Evolutionary conservation across 179 eudicot genomes (phyloP).

Genomic region (Beta corolliflora): DNA sequence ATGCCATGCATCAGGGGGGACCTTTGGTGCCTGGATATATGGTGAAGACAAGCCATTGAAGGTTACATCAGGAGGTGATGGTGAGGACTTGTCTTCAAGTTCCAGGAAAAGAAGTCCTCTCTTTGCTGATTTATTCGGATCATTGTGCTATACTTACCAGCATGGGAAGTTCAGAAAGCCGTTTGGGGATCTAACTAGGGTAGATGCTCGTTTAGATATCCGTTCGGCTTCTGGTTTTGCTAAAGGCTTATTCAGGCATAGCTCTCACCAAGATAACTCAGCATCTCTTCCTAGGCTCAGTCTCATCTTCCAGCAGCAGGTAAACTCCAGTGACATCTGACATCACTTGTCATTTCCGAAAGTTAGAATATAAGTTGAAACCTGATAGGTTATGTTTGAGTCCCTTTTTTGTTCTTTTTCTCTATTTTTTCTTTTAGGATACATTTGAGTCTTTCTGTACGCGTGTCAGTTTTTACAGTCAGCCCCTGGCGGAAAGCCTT

Average conservation of each 20-base stretch:
- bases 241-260: slow-evolving; percentile 36
- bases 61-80: slow-evolving; percentile 23
- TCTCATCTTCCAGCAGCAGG: slow-evolving; percentile 87
- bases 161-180: slow-evolving; percentile 69
- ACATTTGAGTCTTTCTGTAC: background rate
- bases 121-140: slow-evolving; percentile 80
- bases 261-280: slow-evolving; percentile 34
- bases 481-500: background rate
- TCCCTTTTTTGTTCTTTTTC: background rate
- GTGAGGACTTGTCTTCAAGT: slow-evolving; percentile 16
- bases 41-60: slow-evolving; percentile 36
- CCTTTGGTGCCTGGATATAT: slow-evolving; percentile 62
- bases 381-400: background rate
- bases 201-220: slow-evolving; percentile 81
- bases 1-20: slow-evolving; percentile 47
- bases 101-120: slow-evolving; percentile 46
- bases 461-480: background rate
- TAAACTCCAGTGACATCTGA: slow-evolving; percentile 20
- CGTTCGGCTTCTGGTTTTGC: slow-evolving; percentile 66
- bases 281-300: slow-evolving; percentile 58
- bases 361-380: background rate
- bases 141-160: slow-evolving; percentile 70
- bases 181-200: slow-evolving; percentile 64
- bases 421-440: background rate
- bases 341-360: background rate